These are phyloP conservation scores for Coniella vitis DNA, from an alignment of 2,329 filamentous ascomycete genomes.

Conservation along the genomic window DNA sequence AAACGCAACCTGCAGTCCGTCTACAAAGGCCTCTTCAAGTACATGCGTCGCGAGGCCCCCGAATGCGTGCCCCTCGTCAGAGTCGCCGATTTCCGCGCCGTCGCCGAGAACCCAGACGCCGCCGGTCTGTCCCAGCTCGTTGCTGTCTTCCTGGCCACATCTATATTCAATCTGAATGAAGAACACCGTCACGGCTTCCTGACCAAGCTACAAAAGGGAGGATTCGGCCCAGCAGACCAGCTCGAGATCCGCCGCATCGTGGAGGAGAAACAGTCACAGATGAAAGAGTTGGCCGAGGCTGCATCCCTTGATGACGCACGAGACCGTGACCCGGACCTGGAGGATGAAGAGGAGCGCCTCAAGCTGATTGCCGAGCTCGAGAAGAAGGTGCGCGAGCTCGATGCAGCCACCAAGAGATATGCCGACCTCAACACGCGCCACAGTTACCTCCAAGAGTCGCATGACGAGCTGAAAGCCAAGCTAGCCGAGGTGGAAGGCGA, in stretches of 20 bases:
- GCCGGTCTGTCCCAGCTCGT: constrained; percentile 44
- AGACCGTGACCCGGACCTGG: constrained; percentile 45
- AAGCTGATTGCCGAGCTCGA: constrained; percentile 37
- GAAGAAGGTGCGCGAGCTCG: constrained; percentile 26
- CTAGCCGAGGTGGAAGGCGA: constrained; percentile 51
- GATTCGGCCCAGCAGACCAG: constrained; percentile 30
- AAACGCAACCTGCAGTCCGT: constrained; percentile 88
- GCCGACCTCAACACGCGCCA: constrained; percentile 54
- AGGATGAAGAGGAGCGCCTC: constrained; percentile 50
- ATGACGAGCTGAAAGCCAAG: constrained; percentile 60
- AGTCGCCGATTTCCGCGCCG: constrained; percentile 48
- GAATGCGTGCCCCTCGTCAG: constrained; percentile 46
- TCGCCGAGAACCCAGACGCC: constrained; percentile 49
- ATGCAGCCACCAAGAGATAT: constrained; percentile 47
- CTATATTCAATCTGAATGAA: constrained; percentile 25
- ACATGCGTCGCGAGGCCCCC: constrained; percentile 46
- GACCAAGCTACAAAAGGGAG: constrained; percentile 23
- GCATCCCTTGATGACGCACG: constrained; percentile 20
- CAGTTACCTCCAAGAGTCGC: constrained; percentile 52
- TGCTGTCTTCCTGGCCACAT: constrained; percentile 24
- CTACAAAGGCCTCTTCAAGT: constrained; percentile 79
- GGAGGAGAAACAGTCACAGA: constrained; percentile 39
- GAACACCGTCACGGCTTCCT: constrained; percentile 22
- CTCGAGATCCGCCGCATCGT: constrained; percentile 42
- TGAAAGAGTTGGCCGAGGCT: constrained; percentile 24